Evolutionary conservation across 768 basidiomycete species (phyloP).

Genomic region (Calocybe indica): DNA sequence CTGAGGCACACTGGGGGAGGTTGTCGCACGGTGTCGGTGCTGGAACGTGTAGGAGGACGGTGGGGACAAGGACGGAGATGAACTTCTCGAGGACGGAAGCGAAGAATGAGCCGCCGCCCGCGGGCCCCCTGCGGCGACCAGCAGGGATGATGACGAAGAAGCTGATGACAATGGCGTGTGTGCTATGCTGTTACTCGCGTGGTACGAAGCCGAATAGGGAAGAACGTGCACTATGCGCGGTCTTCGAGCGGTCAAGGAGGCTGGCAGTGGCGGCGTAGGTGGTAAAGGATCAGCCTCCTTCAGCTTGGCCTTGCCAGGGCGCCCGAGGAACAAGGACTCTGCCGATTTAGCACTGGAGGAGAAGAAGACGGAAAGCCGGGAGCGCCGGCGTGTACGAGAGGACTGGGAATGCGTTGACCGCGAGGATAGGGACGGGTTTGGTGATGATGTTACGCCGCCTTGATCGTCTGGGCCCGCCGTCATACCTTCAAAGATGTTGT

Average conservation of each 20-base stretch:
- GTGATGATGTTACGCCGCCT: not conserved
- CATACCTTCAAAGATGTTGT: no score
- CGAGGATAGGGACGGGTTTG: not conserved
- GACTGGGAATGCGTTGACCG: not conserved
- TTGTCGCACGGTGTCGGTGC: no score
- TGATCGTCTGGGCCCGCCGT: no score
- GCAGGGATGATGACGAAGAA: not conserved
- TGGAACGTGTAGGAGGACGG: not conserved
- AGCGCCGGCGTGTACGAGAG: constrained; percentile 1
- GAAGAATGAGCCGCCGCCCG: no score
- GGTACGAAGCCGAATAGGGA: constrained; percentile 10
- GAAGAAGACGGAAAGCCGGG: constrained; percentile 9
- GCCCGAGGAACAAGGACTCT: not conserved
- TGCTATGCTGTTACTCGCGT: not conserved
- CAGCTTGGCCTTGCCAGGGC: not conserved
- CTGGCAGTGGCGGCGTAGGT: constrained; percentile 2
- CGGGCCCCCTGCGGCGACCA: not conserved
- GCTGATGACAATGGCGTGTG: not conserved
- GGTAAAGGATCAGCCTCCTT: not conserved
- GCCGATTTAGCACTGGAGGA: constrained; percentile 1
- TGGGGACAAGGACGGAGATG: not conserved
- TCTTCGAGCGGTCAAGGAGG: constrained; percentile 1
- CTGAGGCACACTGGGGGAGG: no score
- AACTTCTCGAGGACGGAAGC: no score
- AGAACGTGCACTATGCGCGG: constrained; percentile 18